Evolutionary conservation across 2,329 filamentous ascomycete genomes (phyloP).

Genomic region (Alternaria hordeiaustralica): DNA sequence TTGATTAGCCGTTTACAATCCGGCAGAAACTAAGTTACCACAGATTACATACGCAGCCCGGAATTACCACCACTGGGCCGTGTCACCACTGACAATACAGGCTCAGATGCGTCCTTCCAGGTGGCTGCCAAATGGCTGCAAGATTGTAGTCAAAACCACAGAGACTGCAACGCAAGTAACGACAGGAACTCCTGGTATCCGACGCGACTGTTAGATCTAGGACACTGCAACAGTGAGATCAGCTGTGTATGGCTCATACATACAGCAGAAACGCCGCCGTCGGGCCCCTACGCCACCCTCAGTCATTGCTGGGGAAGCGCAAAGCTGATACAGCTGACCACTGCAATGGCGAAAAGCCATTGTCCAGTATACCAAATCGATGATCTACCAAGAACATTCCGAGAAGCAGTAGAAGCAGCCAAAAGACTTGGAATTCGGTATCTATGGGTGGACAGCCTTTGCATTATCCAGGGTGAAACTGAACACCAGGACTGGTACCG

Average conservation of each 20-base stretch:
- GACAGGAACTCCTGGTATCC: constrained; percentile 1
- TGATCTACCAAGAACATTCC: constrained; percentile 20
- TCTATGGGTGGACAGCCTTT: constrained; percentile 26
- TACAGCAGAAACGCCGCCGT: neutral
- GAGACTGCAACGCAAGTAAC: neutral
- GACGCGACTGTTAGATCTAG: constrained; percentile 12
- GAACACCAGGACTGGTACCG: constrained; percentile 3
- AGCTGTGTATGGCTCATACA: constrained; percentile 4
- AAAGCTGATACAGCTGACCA: constrained; percentile 6
- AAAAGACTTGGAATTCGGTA: constrained; percentile 18
- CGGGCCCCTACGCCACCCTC: constrained; percentile 8
- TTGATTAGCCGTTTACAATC: neutral
- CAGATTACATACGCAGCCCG: neutral
- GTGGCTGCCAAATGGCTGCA: neutral
- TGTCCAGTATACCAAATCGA: neutral
- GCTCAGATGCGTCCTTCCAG: neutral
- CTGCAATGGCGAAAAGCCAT: neutral
- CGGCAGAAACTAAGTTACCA: neutral
- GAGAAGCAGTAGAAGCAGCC: constrained; percentile 21
- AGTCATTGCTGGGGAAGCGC: constrained; percentile 16
- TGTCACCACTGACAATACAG: neutral
- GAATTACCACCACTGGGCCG: neutral
- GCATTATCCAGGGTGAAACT: constrained; percentile 7
- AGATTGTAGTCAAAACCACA: constrained; percentile 1
- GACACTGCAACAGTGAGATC: neutral